Percentiles rank a stretch among this genome's conserved stretches.
Conservation (phyloP, 495 filamentous ascomycete genomes). For the Lophium mytilinum region DNA sequence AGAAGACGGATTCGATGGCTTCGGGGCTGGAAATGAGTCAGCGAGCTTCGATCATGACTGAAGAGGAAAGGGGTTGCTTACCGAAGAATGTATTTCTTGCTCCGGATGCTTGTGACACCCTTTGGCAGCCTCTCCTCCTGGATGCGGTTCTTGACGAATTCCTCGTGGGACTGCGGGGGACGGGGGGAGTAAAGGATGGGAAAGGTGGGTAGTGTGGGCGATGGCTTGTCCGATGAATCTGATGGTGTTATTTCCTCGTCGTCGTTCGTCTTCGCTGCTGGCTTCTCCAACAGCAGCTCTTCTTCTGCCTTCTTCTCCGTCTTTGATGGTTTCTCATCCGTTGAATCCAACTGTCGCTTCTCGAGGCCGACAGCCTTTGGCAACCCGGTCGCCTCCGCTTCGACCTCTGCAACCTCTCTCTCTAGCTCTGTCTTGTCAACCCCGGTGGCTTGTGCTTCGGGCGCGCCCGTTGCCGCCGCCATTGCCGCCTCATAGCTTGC, state of each 20-base stretch:
- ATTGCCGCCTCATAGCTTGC: constrained; percentile 10
- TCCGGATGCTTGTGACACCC: constrained; percentile 55
- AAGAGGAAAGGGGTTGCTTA: constrained; percentile 29
- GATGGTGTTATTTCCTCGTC: no score
- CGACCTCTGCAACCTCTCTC: not conserved
- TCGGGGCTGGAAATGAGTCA: constrained; percentile 53
- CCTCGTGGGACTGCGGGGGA: constrained; percentile 50
- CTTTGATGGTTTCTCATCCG: not conserved
- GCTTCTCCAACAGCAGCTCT: not conserved
- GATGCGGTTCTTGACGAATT: constrained; percentile 54
- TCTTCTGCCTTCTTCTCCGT: not conserved
- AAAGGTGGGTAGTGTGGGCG: constrained; percentile 4
- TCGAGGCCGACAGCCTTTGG: not conserved
- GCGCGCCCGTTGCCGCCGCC: constrained; percentile 9
- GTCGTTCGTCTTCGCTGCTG: no score
- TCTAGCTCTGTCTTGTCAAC: not conserved
- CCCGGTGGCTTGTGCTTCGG: not conserved
- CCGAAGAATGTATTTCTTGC: constrained; percentile 68
- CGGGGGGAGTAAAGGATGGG: constrained; percentile 12
- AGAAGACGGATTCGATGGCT: constrained; percentile 91
- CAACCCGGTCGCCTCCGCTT: not conserved
- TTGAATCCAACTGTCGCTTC: not conserved
- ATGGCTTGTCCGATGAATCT: not conserved
- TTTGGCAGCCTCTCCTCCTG: constrained; percentile 53
- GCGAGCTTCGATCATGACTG: not conserved